Base-by-base conservation (phyloP, 2,329 filamentous ascomycete species). In the Aspergillus viridinutans region DNA sequence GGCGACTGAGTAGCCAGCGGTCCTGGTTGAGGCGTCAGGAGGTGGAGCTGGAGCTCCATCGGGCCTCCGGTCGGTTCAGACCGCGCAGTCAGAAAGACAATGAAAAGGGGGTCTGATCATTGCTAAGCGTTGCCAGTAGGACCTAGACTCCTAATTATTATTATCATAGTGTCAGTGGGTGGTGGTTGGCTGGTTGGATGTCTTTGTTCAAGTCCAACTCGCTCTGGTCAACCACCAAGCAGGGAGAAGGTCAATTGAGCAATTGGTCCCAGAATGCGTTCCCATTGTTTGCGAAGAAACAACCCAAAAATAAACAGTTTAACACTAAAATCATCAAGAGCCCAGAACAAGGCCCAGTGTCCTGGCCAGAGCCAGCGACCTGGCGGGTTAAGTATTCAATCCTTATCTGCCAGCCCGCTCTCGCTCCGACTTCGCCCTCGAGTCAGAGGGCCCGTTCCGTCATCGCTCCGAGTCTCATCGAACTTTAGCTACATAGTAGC, bases 381-480 rank as follows among this genome's bases (percentile, higher is more conserved):
- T 21, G 28, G 21, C 26, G 28, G 17, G 42, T 57, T 57, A 59
- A 57, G 54, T 57, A 59, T 52, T 48, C 51, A 32, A n/a, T 43
- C 55, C 51, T 59, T 57, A 57, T 57, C 52, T 23, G 45, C 57
- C 49, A 54, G 57, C 32, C 54, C 35, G 52, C 54, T 51, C 49
- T 47, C 21, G 43, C 43, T 54, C 57, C 54, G 55, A 59, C 54
- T 57, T 57, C 57, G 56, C 56, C 40, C 53, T 51, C 47, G 26
- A 17, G 29, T 47, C 43, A 26, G n/a, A 21, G 10, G 40, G 14
- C 14, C 43, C 21, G 43, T 10, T 47, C 43, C 43, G 43, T 25
- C 43, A 47, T 47, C 43, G 43, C 43, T 47, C 21, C 21, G 43
- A 3, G 43, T 14, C 42, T 45, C 20, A 21, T 26, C 43, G 21